Base-by-base conservation (phyloP, 768 basidiomycete genomes). In the Rhizopogon roseolus region DNA sequence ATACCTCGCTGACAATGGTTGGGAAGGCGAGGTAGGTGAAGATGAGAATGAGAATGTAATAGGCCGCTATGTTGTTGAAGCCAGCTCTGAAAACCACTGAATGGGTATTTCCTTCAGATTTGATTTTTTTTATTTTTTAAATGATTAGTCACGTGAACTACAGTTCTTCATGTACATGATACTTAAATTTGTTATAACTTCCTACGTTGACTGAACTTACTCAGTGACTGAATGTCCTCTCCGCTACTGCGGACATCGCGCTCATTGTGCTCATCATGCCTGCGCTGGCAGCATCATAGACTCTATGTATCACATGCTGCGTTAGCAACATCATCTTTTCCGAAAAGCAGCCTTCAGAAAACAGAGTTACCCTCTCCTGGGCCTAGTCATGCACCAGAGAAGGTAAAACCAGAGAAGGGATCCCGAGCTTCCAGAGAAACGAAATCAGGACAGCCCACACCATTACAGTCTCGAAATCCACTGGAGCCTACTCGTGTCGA, bases 11-110 rank as follows among this genome's bases (percentile, higher is more conserved):
- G 80, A 76, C 2, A 81, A 86, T 61, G 86, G 85, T 13, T 88
- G 86, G 85, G 66, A 77, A 52, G 85, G 86, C 13, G 70, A 76
- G 46, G 74, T 87, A 27, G 86, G 86, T 8, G 82, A 84, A 53
- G 79, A 76, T 41, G 62, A 58, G 25, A 22, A 22, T 22, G 22
- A 22, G 22, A 22, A n/a, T 68, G 38, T 73, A 29, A 36, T 57
- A 48, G 57, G 59, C 4, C 50, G 54, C 27, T 44, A 52, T 9
- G 53, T 40, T 41, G 49, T 42, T 39, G 62, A 67, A 45, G 62
- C 54, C 27, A 49, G 9, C 44, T 40, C 46, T 34, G 60, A 59
- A 37, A 56, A 57, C 41, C 41, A 48, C 11, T 56, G 40, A 53
- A 41, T 28, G 17, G 13, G 48, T 32, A 28, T 34, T 29, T 10